Conservation (phyloP, 441 rosid genomes). For the Pelargonium cotyledonis region DNA sequence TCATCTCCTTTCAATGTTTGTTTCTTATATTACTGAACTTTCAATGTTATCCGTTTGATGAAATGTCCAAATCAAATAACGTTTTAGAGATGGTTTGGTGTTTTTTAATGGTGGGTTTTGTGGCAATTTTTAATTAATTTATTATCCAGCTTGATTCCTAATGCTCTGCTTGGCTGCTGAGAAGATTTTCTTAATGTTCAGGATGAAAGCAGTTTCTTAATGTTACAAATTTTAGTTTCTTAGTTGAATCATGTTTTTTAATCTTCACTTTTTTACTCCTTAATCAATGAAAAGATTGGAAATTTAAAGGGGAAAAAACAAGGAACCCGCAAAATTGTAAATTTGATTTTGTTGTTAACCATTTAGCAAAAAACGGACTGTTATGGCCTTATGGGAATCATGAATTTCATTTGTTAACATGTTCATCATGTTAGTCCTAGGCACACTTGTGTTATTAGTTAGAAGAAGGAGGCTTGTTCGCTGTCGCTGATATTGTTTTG, state of each 20-base stretch:
- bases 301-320: no score
- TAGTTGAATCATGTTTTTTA: no score
- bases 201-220: background rate
- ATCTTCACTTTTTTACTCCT: no score
- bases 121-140: background rate
- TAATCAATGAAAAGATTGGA: no score
- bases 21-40: constrained; percentile 10
- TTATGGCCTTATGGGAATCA: background rate
- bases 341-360: no score
- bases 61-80: constrained; percentile 11
- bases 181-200: background rate
- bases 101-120: background rate
- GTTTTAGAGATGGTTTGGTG: constrained; percentile 1
- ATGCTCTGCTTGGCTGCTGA: constrained; percentile 2
- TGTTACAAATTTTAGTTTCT: no score
- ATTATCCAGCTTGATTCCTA: background rate
- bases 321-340: no score
- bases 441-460: background rate
- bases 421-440: background rate
- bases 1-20: constrained; percentile 5
- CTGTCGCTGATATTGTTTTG: constrained; percentile 20
- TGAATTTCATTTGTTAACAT: background rate
- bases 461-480: constrained; percentile 7
- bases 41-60: constrained; percentile 18
- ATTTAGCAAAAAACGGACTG: no score